Conservation (phyloP, 768 basidiomycete species). For the Calocybe indica region DNA sequence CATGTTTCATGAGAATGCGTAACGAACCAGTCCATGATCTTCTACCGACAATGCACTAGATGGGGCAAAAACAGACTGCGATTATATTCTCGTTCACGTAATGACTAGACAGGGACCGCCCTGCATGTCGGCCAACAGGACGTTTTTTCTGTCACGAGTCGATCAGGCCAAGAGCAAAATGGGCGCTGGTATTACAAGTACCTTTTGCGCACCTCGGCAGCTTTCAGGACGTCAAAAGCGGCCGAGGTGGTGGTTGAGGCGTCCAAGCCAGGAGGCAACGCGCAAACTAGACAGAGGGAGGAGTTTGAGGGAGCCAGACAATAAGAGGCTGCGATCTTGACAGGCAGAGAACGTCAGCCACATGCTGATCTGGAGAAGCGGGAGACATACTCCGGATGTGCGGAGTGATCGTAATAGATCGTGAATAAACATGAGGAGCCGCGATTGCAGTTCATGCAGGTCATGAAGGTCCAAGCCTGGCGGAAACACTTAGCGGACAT, state of each 20-base stretch:
- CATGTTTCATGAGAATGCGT: no score
- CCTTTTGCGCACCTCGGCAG: slow-evolving; percentile 36
- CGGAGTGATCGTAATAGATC: slow-evolving; percentile 54
- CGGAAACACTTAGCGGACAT: not conserved
- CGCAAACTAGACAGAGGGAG: slow-evolving; percentile 54
- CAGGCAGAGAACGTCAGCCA: slow-evolving; percentile 3
- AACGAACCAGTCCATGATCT: no score
- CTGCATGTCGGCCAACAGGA: not conserved
- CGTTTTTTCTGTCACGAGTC: slow-evolving; percentile 5
- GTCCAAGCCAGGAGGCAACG: slow-evolving; percentile 37
- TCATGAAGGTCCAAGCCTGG: slow-evolving; percentile 66
- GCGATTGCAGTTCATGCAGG: slow-evolving; percentile 57
- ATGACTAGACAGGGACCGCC: no score
- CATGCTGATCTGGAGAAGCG: slow-evolving; percentile 1
- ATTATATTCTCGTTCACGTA: no score
- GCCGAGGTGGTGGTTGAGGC: slow-evolving; percentile 33
- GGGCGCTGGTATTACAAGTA: slow-evolving; percentile 10
- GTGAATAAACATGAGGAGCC: slow-evolving; percentile 59
- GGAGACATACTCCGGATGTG: slow-evolving; percentile 47
- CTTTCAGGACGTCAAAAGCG: slow-evolving; percentile 40
- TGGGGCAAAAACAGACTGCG: no score
- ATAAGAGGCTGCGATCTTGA: slow-evolving; percentile 58
- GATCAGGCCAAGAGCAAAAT: not conserved
- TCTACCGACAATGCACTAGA: no score
- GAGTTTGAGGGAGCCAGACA: slow-evolving; percentile 56